Evolutionary conservation across 495 filamentous ascomycete genomes (phyloP).

Genomic region (Recurvomyces mirabilis): DNA sequence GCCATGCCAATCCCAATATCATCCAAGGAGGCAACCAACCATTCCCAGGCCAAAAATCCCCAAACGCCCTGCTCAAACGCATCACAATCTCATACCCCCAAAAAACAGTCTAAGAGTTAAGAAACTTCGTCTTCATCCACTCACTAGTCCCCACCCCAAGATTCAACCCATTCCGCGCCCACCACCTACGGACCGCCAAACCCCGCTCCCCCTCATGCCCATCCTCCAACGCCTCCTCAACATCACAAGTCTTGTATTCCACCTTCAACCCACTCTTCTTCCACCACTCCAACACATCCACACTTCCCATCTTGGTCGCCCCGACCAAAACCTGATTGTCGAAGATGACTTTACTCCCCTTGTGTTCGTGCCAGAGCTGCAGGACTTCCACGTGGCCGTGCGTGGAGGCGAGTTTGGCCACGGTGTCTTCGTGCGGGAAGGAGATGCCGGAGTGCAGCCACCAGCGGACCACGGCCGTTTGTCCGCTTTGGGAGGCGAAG

Average conservation of each 20-base stretch:
- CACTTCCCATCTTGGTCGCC: constrained; percentile 75
- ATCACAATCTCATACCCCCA: not conserved
- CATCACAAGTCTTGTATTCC: constrained; percentile 90
- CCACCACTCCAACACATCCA: constrained; percentile 86
- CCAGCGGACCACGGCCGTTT: constrained; percentile 61
- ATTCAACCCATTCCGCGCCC: constrained; percentile 81
- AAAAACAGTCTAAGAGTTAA: constrained; percentile 25
- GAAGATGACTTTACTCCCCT: constrained; percentile 75
- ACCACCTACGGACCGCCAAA: constrained; percentile 67
- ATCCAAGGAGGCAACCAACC: too few relatives aligned
- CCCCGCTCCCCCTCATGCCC: constrained; percentile 40
- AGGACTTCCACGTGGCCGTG: constrained; percentile 81
- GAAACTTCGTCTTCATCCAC: constrained; percentile 77
- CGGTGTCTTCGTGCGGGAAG: constrained; percentile 59
- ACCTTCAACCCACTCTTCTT: constrained; percentile 61
- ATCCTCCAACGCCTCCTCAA: constrained; percentile 89
- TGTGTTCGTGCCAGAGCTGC: constrained; percentile 65
- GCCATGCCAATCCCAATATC: too few relatives aligned
- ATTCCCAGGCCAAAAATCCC: not conserved
- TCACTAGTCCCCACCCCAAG: constrained; percentile 76
- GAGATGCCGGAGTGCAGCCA: constrained; percentile 71
- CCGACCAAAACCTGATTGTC: constrained; percentile 82
- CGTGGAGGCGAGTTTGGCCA: constrained; percentile 70
- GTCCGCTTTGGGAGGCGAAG: constrained; percentile 67
- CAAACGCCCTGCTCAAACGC: constrained; percentile 3